Percentiles rank a stretch among this genome's conserved stretches.
Conservation (phyloP, 2,329 filamentous ascomycete genomes). For the Salinomyces thailandicus region DNA sequence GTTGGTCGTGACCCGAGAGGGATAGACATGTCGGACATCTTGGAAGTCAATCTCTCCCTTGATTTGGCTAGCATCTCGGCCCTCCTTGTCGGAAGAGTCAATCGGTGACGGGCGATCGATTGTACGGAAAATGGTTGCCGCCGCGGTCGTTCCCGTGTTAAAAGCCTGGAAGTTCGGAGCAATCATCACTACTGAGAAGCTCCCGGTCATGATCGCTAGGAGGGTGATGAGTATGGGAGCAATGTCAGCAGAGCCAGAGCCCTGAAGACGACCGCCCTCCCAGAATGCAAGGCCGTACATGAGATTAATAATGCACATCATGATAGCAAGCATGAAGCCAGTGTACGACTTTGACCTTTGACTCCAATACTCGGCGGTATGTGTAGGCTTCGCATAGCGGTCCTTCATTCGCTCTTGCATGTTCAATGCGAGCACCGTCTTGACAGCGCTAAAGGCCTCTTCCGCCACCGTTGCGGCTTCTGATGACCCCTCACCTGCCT, state of each 20-base stretch:
- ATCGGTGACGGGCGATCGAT: slow-evolving; percentile 78
- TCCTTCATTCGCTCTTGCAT: slow-evolving; percentile 76
- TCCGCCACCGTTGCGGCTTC: slow-evolving; percentile 70
- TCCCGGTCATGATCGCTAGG: slow-evolving; percentile 79
- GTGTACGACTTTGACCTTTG: not conserved
- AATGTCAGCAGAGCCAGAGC: slow-evolving; percentile 44
- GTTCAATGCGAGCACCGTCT: slow-evolving; percentile 80
- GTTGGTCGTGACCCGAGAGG: slow-evolving; percentile 30
- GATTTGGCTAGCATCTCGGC: slow-evolving; percentile 48
- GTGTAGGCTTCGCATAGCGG: slow-evolving; percentile 58
- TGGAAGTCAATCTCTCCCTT: slow-evolving; percentile 24
- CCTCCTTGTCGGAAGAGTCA: slow-evolving; percentile 48
- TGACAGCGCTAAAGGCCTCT: slow-evolving; percentile 81
- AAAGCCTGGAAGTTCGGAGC: slow-evolving; percentile 77
- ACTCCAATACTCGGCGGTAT: not conserved
- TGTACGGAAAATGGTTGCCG: slow-evolving; percentile 78
- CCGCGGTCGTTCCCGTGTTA: slow-evolving; percentile 66
- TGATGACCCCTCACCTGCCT: slow-evolving; percentile 38
- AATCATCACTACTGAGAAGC: slow-evolving; percentile 76
- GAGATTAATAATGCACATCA: slow-evolving; percentile 4
- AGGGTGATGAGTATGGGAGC: slow-evolving; percentile 63
- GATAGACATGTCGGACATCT: slow-evolving; percentile 20
- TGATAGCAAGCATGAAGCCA: not conserved
- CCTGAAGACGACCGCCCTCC: slow-evolving; percentile 62
- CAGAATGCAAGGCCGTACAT: slow-evolving; percentile 61